Base-by-base conservation (phyloP, 805 yeast species). In the Candida silvatica region DNA sequence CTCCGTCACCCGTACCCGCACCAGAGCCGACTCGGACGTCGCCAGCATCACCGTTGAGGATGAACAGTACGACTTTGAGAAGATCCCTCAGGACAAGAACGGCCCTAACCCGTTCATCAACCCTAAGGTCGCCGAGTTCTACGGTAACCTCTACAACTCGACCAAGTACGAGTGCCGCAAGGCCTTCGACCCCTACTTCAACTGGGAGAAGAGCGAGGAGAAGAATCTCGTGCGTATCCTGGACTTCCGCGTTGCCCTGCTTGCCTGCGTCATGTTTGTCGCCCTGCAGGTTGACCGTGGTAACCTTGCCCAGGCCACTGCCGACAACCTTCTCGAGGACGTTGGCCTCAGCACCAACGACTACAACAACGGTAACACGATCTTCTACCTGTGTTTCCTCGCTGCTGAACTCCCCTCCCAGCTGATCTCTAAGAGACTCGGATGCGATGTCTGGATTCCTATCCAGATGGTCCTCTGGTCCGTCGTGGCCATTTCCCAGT, bases 361-460 rank as follows among this genome's bases (percentile, higher is more conserved):
- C 38, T 76, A 67, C 50, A 80, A 79, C 51, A 49, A 62, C 27
- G 86, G 82, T 17, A 68, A 62, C 40, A 74, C 80, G 4, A 61
- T 78, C 27, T 69, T 69, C 45, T 58, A 64, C 40, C 59, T 74
- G 5, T 60, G 69, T 31, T 78, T 79, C 46, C 51, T 77, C 34
- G 45, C 58, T 17, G 71, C 80, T 15, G 85, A 79, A 50, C 51
- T 78, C 9, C 85, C 85, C 0, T 75, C 82, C 2, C 83, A 78
- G 48, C 59, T 78, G 42, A 60, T 78, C 22, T 70, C 80, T n/a
- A 77, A 79, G 51, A 65, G 62, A 35, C 35, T 78, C 24, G 86
- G 85, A 12, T 71, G 80, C 3, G 83, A 77, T 46, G 45, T 62
- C 18, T 75, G 79, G 71, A 69, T 77, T 40, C 82, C 83, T 3